These are phyloP conservation scores for Aquilaria sinensis DNA, from an alignment of 345 rosid genomes.

Conservation along the genomic window DNA sequence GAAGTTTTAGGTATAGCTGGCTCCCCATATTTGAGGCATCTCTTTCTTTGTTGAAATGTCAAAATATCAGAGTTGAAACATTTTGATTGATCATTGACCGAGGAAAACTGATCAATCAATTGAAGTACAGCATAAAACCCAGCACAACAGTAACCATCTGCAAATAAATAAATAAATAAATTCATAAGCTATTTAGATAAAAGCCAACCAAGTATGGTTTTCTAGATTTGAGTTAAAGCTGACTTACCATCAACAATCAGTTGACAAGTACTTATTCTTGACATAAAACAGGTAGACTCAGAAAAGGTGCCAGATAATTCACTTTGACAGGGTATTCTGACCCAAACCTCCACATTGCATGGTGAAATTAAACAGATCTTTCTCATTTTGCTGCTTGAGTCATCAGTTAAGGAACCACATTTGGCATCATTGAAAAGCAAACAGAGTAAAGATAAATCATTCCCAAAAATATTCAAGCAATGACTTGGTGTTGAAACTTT, in stretches of 20 bases:
- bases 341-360: slow-evolving; percentile 66
- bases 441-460: slow-evolving; percentile 45
- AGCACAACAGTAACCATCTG: slow-evolving; percentile 45
- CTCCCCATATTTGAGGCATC: slow-evolving; percentile 27
- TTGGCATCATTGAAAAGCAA: slow-evolving; percentile 37
- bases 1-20: slow-evolving; percentile 29
- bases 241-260: slow-evolving; percentile 60
- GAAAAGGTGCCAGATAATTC: slow-evolving; percentile 25
- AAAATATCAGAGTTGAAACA: slow-evolving; percentile 47
- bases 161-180: slow-evolving; percentile 18
- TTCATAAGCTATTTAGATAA: slow-evolving; percentile 9
- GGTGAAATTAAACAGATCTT: slow-evolving; percentile 43
- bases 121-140: slow-evolving; percentile 54
- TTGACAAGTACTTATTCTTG: slow-evolving; percentile 49
- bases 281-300: slow-evolving; percentile 51
- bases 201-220: slow-evolving; percentile 8
- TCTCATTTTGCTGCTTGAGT: slow-evolving; percentile 22
- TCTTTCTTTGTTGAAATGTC: slow-evolving; percentile 47
- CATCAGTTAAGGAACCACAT: slow-evolving; percentile 18
- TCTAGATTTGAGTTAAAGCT: slow-evolving; percentile 8
- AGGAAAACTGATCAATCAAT: slow-evolving; percentile 55
- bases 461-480: slow-evolving; percentile 67
- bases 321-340: slow-evolving; percentile 56
- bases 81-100: slow-evolving; percentile 47
- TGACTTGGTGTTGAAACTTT: slow-evolving; percentile 34